These are phyloP conservation scores for Populus pruinosa DNA, from an alignment of 345 rosid species.

Conservation along the genomic window DNA sequence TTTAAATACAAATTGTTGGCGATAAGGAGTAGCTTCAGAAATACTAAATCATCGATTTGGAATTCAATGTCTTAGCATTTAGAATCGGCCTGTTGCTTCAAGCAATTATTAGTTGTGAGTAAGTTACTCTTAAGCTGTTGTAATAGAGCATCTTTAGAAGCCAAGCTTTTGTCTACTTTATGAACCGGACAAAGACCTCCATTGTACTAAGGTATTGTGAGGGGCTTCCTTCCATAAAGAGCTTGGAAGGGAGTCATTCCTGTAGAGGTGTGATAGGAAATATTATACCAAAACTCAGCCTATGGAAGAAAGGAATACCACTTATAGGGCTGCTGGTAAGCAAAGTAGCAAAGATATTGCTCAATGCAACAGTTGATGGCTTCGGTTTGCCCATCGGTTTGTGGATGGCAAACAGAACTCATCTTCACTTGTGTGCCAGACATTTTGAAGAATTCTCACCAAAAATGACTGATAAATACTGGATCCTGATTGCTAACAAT, in stretches of 20 bases:
- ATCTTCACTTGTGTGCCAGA: not conserved
- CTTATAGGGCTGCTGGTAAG: not conserved
- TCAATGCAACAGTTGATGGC: not conserved
- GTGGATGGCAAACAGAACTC: not conserved
- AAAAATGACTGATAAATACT: not conserved
- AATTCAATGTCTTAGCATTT: accelerated
- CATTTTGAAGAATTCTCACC: not conserved
- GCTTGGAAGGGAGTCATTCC: not conserved
- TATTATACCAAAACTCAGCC: not conserved
- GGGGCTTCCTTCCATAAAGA: not conserved
- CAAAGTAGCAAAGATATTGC: not conserved
- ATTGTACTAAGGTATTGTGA: not conserved
- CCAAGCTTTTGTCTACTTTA: not conserved
- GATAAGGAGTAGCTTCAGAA: not conserved
- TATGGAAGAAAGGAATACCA: not conserved
- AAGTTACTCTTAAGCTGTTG: not conserved
- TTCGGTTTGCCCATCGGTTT: not conserved
- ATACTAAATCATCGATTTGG: not conserved
- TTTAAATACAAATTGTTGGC: accelerated
- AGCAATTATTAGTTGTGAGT: accelerated
- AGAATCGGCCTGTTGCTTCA: not conserved
- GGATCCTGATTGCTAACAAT: not conserved
- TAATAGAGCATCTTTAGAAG: not conserved
- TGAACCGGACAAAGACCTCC: not conserved
- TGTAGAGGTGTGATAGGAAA: not conserved